Evolutionary conservation across 2,329 filamentous ascomycete species (phyloP).

Genomic region (Cladosporium phlei): DNA sequence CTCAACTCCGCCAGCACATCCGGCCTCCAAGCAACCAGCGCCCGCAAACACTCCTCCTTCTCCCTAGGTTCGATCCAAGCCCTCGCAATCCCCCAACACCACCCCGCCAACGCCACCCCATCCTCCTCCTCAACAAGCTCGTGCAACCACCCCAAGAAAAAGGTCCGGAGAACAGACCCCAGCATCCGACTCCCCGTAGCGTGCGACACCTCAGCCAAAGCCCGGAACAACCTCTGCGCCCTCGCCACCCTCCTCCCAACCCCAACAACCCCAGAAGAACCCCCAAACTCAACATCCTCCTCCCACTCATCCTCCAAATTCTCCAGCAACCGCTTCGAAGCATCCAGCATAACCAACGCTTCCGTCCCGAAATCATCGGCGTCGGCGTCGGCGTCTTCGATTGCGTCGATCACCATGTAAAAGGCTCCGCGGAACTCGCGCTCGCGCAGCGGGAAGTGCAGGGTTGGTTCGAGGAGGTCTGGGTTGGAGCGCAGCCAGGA

Average conservation of each 20-base stretch:
- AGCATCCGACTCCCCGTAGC: not conserved
- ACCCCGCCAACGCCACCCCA: not conserved
- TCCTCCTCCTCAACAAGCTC: conserved; percentile 9
- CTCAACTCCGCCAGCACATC: conserved; percentile 5
- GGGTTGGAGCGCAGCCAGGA: conserved; percentile 4
- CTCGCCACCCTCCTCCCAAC: not conserved
- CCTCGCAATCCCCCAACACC: conserved; percentile 4
- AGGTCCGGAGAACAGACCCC: not conserved
- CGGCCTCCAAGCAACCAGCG: not conserved
- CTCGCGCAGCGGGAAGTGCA: not conserved
- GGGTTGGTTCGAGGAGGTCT: not conserved
- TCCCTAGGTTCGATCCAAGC: conserved; percentile 5
- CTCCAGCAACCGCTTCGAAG: not conserved
- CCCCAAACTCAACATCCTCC: not conserved
- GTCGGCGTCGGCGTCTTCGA: not conserved
- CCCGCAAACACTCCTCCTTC: conserved; percentile 7
- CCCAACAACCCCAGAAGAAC: no score
- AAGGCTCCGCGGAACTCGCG: conserved; percentile 2
- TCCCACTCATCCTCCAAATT: not conserved
- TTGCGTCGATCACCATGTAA: not conserved
- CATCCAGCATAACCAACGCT: no score
- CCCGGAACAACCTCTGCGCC: conserved; percentile 1
- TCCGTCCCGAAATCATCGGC: not conserved
- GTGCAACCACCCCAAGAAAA: conserved; percentile 2
- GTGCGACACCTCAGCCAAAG: conserved; percentile 7